Percentiles rank a stretch among this genome's conserved stretches.
Conservation (phyloP, 2,329 filamentous ascomycete genomes). For the Talaromyces sp. region DNA sequence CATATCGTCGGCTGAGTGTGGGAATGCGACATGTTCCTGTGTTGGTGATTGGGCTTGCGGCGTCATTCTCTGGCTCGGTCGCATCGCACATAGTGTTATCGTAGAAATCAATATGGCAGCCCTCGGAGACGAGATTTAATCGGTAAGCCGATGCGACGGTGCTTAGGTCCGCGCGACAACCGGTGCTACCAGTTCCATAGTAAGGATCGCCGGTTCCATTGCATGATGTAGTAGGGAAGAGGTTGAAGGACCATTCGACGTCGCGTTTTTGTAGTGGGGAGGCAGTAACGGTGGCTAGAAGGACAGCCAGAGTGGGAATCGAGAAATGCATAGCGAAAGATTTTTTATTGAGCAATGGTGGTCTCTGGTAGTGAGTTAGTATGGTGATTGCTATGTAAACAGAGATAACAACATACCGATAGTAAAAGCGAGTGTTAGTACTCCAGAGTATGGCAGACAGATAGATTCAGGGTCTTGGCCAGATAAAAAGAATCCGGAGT, state of each 20-base stretch:
- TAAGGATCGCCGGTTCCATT: slow-evolving; percentile 19
- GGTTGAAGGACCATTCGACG: slow-evolving; percentile 26
- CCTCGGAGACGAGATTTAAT: slow-evolving; percentile 17
- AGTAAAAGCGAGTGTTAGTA: neutral
- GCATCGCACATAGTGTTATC: slow-evolving; percentile 31
- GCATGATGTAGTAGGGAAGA: slow-evolving; percentile 21
- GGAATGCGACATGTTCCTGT: slow-evolving; percentile 17
- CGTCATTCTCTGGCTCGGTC: slow-evolving; percentile 15
- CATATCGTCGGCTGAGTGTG: slow-evolving; percentile 14
- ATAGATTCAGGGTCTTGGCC: neutral
- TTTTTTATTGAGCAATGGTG: slow-evolving; percentile 2
- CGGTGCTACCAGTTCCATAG: slow-evolving; percentile 24
- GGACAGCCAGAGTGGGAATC: slow-evolving; percentile 7
- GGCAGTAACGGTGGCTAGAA: slow-evolving; percentile 16
- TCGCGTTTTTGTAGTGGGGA: slow-evolving; percentile 22
- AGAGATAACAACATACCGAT: neutral
- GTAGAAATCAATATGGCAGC: slow-evolving; percentile 26
- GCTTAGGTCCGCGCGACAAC: slow-evolving; percentile 25
- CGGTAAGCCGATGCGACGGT: slow-evolving; percentile 24
- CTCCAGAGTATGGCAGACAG: neutral
- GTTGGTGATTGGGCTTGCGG: slow-evolving; percentile 14
- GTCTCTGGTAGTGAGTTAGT: neutral
- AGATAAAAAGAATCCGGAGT: neutral
- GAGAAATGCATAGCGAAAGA: slow-evolving; percentile 10
- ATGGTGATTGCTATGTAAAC: neutral